Evolutionary conservation across 257 asterid species (phyloP), one percentile per base, ranked within the genome.

Genomic region (Solanum tarapatanum): DNA sequence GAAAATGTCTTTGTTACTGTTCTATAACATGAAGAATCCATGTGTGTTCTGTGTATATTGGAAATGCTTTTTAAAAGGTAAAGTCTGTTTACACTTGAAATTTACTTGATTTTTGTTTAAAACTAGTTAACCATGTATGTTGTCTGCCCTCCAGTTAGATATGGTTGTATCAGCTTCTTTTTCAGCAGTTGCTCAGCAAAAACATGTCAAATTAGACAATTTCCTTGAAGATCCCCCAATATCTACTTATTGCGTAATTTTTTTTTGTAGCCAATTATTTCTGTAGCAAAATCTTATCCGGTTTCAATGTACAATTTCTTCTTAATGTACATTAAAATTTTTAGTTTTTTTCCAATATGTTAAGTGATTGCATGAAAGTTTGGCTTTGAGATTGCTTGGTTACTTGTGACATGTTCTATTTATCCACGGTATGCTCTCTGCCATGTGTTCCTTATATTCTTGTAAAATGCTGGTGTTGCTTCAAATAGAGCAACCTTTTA

Each of bases 201-300:
- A 94, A 92, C 93, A 87, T 88, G 93, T 90, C 48, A 95, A 94
- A 87, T 87, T 93, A 89, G 98, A 93, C 84, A 93, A 91, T 86
- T 93, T 92, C 91, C 97, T 96, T 84, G 97, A 95, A 87, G 95
- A 90, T 84, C 93, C 96, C 87, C 98, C 98, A 32, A 64, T 96
- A 88, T 93, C 98, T 75, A 91, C 97, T 73, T 95, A 93, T 91
- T 93, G 98, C 23, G 99, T 95, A 91, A 97, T 90, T 55, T 80
- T 26, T 17, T 12, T 77, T 35, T 30, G 28, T 86, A 89, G 75
- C 87, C 23, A 28, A 62, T 72, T 23, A 77, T 73, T 89, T 3
- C 55, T 32, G 84, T 86, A 35, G 39, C 89, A 64, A 26, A 26
- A 68, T 79, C 51, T 8, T 45, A 26, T 48, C 85, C 45, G 39